Evolutionary conservation across 2,329 filamentous ascomycete genomes (phyloP), one percentile per base, ranked within the genome.

Genomic region (Paraphaeosphaeria sporulosa): DNA sequence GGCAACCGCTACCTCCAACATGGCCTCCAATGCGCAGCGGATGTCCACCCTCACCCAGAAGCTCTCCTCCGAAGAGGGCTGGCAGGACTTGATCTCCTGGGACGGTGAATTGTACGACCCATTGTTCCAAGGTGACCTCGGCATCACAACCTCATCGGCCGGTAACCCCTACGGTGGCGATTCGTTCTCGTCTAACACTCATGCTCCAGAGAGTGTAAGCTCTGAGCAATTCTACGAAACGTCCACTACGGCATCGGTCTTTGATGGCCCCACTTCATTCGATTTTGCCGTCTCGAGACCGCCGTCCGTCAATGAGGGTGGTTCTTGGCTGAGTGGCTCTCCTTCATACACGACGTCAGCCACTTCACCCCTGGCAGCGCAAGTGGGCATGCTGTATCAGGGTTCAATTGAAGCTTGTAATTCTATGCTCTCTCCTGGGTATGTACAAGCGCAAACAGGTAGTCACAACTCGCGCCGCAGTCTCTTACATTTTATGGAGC

Each of bases 41-140:
- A 66, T 71, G 67, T 67, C 71, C 44, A 60, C 62, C 44, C 59
- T 60, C 27, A 63, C 57, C 38, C 65, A 71, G 23, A 56, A 36
- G 21, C 58, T 59, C 13, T 64, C 70, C 23, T 58, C 68, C 7
- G 55, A 53, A 21, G 72, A 72, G 57, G 62, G 61, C 40, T 76
- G 73, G 73, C 64, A 74, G 54, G 70, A 72, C 21, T 54, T 75
- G 7, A 57, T 76, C 46, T 62, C 59, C 13, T 75, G 71, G 73
- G 68, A 73, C 34, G 73, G 65, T 17, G 55, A 62, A 40, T 17
- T 72, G n/a, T 69, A 64, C 53, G 68, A 74, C 54, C 64, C 71
- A 10, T 57, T 74, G 34, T 76, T 71, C 59, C 66, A 68, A 27
- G 64, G 62, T 46, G 67, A 71, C 49, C 53, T 52, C 13, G 60